Evolutionary conservation across 495 filamentous ascomycete species (phyloP), one percentile per base, ranked within the genome.

Genomic region (Trichoderma erinaceum): DNA sequence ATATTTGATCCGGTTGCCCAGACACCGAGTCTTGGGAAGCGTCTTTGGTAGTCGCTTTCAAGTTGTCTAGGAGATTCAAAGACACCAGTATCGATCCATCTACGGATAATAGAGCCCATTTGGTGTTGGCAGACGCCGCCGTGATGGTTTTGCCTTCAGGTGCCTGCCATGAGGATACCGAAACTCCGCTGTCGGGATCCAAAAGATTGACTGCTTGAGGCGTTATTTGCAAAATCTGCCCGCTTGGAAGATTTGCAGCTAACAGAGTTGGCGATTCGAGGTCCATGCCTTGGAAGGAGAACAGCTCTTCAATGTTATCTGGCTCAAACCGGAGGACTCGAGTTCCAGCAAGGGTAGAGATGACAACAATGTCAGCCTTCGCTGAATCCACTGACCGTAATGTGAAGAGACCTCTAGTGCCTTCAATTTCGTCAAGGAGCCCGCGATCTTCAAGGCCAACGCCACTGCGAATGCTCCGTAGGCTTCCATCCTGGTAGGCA

Each of bases 391-490:
- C 76, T 46, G 87, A 88, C 70, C 83, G 82, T 15, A 86, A 66
- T 10, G 83, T 76, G 71, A 81, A 85, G 12, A 99, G 74, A 43
- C 87, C 87, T 27, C 86, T 85, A 27, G 92, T 90, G 70, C 90
- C 84, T 10, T 86, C 81, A 83, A 97, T 89, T 64, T 96, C 90
- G 8, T 86, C 89, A 12, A 99, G 78, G 21, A 93, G 81, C 32
- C 91, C 93, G 15, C 93, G 75, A 70, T 97, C 93, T 75, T 97
- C 92, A 68, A 99, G 83, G 21, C 95, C 93, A 65, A 99, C 93
- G 23, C 95, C 95, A 74, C 93, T 97, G 43, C 93, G 88, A 35
- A 98, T 89, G 73, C 90, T 97, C 69, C 93, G 80, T 44, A 99
- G 74, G 43, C 90, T 92, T 4, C 95, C 95, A 70, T 96, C 92